These are phyloP conservation scores for Saturnispora zaruensis DNA, from an alignment of 805 yeast genomes.

Conservation along the genomic window DNA sequence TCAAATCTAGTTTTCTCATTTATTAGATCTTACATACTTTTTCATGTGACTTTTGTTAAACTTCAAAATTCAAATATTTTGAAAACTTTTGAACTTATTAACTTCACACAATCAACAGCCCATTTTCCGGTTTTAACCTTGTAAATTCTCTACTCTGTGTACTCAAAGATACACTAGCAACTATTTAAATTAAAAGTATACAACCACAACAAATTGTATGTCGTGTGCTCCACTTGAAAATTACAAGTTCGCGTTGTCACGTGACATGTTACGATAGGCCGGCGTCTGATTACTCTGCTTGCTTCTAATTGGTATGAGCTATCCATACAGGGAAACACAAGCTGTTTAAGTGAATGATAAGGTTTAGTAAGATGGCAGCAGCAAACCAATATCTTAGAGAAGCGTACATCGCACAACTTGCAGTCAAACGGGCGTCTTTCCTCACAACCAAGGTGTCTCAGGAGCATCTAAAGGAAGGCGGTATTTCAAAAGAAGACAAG, in stretches of 20 bases:
- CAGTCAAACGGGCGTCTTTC: conserved; percentile 79
- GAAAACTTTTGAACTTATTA: too few relatives aligned
- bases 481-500: conserved; percentile 72
- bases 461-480: conserved; percentile 38
- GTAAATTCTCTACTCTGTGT: too few relatives aligned
- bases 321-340: background rate
- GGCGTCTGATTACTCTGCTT: background rate
- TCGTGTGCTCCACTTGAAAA: background rate
- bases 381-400: conserved; percentile 45
- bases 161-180: too few relatives aligned
- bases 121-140: too few relatives aligned
- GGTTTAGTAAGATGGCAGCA: conserved; percentile 1
- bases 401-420: conserved; percentile 72
- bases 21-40: too few relatives aligned
- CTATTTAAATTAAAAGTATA: too few relatives aligned
- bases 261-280: background rate
- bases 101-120: too few relatives aligned
- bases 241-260: background rate
- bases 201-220: background rate
- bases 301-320: background rate
- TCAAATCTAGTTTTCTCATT: too few relatives aligned
- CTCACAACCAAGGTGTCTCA: conserved; percentile 60
- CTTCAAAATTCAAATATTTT: too few relatives aligned
- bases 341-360: background rate
- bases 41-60: too few relatives aligned